These are phyloP conservation scores for Acacia acuminata DNA, from an alignment of 306 rosid genomes.

Conservation along the genomic window DNA sequence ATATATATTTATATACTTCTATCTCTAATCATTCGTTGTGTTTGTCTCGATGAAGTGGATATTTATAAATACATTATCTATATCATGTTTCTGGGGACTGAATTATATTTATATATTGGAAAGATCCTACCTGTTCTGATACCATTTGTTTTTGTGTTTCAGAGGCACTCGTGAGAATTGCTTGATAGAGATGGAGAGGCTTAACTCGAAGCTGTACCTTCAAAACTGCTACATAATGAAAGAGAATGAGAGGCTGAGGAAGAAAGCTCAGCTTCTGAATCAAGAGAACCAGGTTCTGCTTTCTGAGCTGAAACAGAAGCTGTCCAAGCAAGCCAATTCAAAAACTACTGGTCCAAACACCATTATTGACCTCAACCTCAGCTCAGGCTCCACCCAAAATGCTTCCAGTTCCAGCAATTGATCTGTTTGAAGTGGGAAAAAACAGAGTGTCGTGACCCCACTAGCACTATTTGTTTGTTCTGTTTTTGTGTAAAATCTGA, in stretches of 20 bases:
- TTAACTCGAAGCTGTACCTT: constrained; percentile 91
- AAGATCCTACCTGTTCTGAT: constrained; percentile 6
- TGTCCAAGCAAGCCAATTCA: constrained; percentile 55
- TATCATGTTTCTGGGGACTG: background rate
- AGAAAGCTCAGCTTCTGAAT: constrained; percentile 92
- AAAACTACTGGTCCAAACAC: constrained; percentile 47
- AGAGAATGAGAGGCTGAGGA: constrained; percentile 92
- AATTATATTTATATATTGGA: background rate
- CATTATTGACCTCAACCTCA: constrained; percentile 71
- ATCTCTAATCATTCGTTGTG: background rate
- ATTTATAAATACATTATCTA: background rate
- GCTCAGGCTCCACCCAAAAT: constrained; percentile 54
- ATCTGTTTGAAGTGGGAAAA: constrained; percentile 18
- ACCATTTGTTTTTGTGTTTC: constrained; percentile 26
- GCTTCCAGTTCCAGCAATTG: constrained; percentile 69
- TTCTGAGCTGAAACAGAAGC: constrained; percentile 89
- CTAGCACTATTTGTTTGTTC: constrained; percentile 35
- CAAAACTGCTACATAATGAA: constrained; percentile 97
- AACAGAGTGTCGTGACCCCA: constrained; percentile 53
- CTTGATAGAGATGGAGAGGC: constrained; percentile 68
- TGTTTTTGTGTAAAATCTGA: constrained; percentile 60
- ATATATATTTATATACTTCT: background rate
- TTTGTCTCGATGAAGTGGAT: constrained; percentile 9
- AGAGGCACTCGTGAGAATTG: constrained; percentile 27
- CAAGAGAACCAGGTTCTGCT: constrained; percentile 93